A percentile compares a stretch with the other conserved stretches of the same genome.
phyloP scores from a whole-genome alignment of 345 rosid species.

The Salix udensis region DNA sequence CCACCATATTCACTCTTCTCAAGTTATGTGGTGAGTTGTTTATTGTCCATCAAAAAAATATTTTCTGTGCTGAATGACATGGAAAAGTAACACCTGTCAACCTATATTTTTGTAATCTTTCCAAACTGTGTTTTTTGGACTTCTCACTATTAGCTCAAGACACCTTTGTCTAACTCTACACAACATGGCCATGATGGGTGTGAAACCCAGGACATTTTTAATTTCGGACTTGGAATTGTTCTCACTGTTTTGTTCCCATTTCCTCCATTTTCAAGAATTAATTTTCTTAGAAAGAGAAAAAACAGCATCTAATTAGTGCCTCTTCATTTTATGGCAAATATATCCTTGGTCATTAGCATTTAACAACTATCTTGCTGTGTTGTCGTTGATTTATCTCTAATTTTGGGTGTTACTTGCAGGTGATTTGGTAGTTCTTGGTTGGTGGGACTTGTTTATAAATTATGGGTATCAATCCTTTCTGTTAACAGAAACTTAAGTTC shows the following conservation, averaged over 20 bases:
- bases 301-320: too few relatives aligned
- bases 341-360: background rate
- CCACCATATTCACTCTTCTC: conserved; percentile 78
- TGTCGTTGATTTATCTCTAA: conserved; percentile 1
- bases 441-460: conserved; percentile 95
- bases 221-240: too few relatives aligned
- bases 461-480: conserved; percentile 51
- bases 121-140: too few relatives aligned
- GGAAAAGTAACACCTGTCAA: background rate
- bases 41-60: background rate
- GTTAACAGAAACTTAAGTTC: background rate
- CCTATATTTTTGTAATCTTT: background rate
- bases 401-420: conserved; percentile 40
- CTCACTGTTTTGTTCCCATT: too few relatives aligned
- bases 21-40: conserved; percentile 72
- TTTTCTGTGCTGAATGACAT: background rate
- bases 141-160: too few relatives aligned
- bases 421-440: conserved; percentile 76
- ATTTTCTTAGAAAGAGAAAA: too few relatives aligned
- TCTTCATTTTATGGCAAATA: too few relatives aligned
- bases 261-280: too few relatives aligned
- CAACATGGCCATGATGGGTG: too few relatives aligned
- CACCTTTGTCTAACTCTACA: too few relatives aligned
- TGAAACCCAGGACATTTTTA: too few relatives aligned
- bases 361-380: background rate